Percentiles rank a stretch among this genome's conserved stretches.
phyloP scores from a whole-genome alignment of 768 basidiomycete genomes.

The Crucibulum laeve region DNA sequence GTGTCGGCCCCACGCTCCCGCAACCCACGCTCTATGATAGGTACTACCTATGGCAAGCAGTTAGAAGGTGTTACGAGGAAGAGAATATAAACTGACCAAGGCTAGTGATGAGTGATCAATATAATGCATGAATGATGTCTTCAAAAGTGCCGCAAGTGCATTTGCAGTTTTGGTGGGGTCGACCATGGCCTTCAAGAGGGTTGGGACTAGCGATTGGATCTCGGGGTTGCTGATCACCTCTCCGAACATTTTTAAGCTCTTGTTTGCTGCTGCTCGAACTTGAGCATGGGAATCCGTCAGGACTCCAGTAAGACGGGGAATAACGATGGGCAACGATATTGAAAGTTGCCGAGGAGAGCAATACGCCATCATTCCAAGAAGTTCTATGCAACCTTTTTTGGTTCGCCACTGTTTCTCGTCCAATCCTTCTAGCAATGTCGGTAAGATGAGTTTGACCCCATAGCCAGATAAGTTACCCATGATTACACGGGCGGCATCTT shows the following conservation, averaged over 20 bases:
- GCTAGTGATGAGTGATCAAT: slow-evolving; percentile 97
- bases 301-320: slow-evolving; percentile 91
- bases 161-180: slow-evolving; percentile 89
- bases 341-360: slow-evolving; percentile 95
- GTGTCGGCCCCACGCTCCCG: slow-evolving; percentile 90
- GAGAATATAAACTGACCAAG: slow-evolving; percentile 46
- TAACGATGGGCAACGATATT: slow-evolving; percentile 91
- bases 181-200: slow-evolving; percentile 90
- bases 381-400: slow-evolving; percentile 95
- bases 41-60: slow-evolving; percentile 64
- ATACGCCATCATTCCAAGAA: slow-evolving; percentile 98
- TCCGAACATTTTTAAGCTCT: slow-evolving; percentile 94
- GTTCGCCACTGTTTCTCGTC: slow-evolving; percentile 99
- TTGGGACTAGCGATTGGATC: slow-evolving; percentile 85
- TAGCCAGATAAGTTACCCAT: slow-evolving; percentile 95
- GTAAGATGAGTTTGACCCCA: slow-evolving; percentile 93
- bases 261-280: slow-evolving; percentile 89
- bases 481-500: slow-evolving; percentile 88
- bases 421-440: slow-evolving; percentile 81
- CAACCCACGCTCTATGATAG: slow-evolving; percentile 90
- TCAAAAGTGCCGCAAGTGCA: slow-evolving; percentile 81
- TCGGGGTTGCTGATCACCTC: slow-evolving; percentile 99
- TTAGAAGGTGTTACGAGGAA: background rate
- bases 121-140: slow-evolving; percentile 96
- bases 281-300: slow-evolving; percentile 97